Conservation (phyloP, 2,329 filamentous ascomycete genomes). For the Botrytis medusae region DNA sequence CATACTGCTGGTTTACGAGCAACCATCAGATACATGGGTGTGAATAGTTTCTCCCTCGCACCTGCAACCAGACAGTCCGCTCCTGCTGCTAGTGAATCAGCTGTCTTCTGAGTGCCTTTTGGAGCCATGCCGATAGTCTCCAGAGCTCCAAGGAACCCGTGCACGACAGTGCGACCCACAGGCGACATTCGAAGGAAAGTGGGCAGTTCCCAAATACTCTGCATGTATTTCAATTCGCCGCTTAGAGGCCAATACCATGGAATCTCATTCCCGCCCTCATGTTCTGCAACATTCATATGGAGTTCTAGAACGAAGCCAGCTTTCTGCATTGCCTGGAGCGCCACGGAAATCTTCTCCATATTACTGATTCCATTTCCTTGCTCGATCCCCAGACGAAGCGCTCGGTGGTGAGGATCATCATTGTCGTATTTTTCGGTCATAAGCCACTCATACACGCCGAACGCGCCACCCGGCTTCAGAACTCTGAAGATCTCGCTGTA, state of each 20-base stretch:
- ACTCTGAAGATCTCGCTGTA: slow-evolving; percentile 47
- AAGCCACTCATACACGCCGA: slow-evolving; percentile 98
- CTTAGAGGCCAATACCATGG: slow-evolving; percentile 95
- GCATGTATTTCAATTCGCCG: slow-evolving; percentile 80
- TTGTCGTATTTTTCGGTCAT: slow-evolving; percentile 97
- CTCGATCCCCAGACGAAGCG: slow-evolving; percentile 92
- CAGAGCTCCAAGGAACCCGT: slow-evolving; percentile 72
- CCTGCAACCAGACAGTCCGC: slow-evolving; percentile 85
- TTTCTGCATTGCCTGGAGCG: slow-evolving; percentile 75
- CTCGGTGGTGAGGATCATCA: slow-evolving; percentile 78
- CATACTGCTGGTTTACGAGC: slow-evolving; percentile 70
- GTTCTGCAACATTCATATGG: slow-evolving; percentile 82
- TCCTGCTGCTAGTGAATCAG: slow-evolving; percentile 77
- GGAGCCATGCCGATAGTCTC: slow-evolving; percentile 77
- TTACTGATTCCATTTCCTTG: slow-evolving; percentile 95
- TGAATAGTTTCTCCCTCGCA: slow-evolving; percentile 84
- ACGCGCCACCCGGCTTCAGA: slow-evolving; percentile 90
- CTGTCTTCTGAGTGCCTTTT: slow-evolving; percentile 86
- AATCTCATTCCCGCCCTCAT: slow-evolving; percentile 67
- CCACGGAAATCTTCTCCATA: slow-evolving; percentile 87
- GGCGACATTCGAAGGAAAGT: slow-evolving; percentile 92
- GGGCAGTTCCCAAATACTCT: slow-evolving; percentile 74
- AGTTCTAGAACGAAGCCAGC: slow-evolving; percentile 82
- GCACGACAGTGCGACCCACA: slow-evolving; percentile 70
- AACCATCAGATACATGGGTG: slow-evolving; percentile 97